Evolutionary conservation across 768 basidiomycete species (phyloP), one percentile per base, ranked within the genome.

Genomic region (Cystobasidiopsis lactophilus): DNA sequence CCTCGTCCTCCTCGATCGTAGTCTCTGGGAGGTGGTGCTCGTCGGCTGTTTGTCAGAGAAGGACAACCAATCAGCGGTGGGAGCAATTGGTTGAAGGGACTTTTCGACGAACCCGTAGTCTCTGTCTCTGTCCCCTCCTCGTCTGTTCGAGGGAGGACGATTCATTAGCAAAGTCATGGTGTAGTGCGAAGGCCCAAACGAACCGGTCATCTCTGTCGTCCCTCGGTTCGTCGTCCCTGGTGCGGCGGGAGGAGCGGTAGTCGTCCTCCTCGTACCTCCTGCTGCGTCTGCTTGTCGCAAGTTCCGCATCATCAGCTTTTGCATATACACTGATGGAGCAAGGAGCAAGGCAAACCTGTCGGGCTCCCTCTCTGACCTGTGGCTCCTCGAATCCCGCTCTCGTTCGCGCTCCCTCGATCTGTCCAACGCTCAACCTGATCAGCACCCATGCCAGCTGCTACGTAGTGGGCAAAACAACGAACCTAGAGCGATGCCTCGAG

Each of bases 91-190:
- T 30, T 50, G 55, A 56, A 48, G 45, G 50, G 53, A 47, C 26
- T 46, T 33, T 35, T 46, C 19, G 10, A 23, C 47, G 27, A 40
- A 16, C n/a, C 53, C 52, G 26, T 51, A 35, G 35, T 50, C 33
- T 21, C 40, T 48, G 40, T 57, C 24, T 21, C 60, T 53, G 21
- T 60, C 58, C 18, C 58, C 45, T 27, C 59, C 58, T n/a, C 60
- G 45, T 3, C 59, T 53, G 44, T 37, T 7, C 33, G 9, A 7
- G 33, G 7, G 16, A 35, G 16, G 7, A 7, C 33, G 16, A 35
- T 35, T 7, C 7, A 35, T 7, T 35, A 7, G 16, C 7, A 35
- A 7, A 7, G 9, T 7, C 7, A 35, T 16, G 33, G 9, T 16
- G 7, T 35, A 16, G 33, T 7, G 33, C 24, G 33, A 9, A 9